phyloP scores from a whole-genome alignment of 2,329 filamentous ascomycete genomes.

The Aurifilum marmelostoma region DNA sequence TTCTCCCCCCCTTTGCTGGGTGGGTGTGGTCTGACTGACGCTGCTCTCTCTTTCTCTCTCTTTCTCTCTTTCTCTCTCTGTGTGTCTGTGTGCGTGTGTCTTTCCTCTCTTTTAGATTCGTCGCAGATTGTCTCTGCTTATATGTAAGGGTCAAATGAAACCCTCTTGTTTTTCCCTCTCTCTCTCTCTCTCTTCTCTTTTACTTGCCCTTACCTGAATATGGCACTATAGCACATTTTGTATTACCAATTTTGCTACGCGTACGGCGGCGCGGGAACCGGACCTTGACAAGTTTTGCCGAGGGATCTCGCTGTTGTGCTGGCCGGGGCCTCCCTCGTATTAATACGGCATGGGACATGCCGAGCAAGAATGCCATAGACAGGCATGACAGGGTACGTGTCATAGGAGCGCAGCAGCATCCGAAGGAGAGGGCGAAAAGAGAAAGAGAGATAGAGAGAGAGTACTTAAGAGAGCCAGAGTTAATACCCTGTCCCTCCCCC shows the following conservation, averaged over 20 bases:
- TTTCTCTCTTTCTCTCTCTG: not conserved
- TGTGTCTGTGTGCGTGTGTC: not conserved
- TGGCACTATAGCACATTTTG: not conserved
- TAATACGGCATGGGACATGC: not conserved
- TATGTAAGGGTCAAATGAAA: not conserved
- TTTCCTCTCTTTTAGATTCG: not conserved
- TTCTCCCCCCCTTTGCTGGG: not conserved
- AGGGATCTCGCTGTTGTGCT: not conserved
- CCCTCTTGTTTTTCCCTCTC: not conserved
- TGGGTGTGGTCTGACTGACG: not conserved
- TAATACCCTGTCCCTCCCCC: too few species aligned
- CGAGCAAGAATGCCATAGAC: not conserved
- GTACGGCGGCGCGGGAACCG: not conserved
- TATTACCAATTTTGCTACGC: not conserved
- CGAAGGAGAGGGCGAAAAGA: not conserved
- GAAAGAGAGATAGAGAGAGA: not conserved
- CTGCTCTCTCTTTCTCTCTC: not conserved
- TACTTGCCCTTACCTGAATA: too few species aligned
- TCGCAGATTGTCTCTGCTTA: not conserved
- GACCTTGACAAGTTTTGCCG: not conserved
- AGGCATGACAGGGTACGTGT: not conserved
- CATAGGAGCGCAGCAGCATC: not conserved
- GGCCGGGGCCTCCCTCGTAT: conserved; percentile 8
- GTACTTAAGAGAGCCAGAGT: not conserved
- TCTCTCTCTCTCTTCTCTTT: too few species aligned